Evolutionary conservation across 192 early-diverging fungal species (phyloP).

Genomic region (Umbelopsis ramanniana): DNA sequence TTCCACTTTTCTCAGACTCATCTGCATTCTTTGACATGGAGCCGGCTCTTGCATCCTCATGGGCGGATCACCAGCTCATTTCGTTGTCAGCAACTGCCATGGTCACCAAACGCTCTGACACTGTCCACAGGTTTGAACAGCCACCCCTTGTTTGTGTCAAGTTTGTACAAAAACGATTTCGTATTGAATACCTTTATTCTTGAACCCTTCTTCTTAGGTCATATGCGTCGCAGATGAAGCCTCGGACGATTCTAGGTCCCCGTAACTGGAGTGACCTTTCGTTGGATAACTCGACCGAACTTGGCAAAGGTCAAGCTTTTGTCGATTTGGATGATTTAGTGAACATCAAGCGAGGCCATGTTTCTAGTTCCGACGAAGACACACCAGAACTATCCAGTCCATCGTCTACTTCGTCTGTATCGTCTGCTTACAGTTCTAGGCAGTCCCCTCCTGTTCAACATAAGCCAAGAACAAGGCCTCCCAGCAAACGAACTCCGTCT

Average conservation of each 20-base stretch:
- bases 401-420: conserved; percentile 21
- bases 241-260: conserved; percentile 13
- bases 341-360: conserved; percentile 11
- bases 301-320: neutral
- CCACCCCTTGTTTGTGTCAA: neutral
- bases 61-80: conserved; percentile 23
- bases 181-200: neutral
- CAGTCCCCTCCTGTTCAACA: conserved; percentile 17
- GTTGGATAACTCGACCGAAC: neutral
- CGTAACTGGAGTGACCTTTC: conserved; percentile 20
- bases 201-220: conserved; percentile 4
- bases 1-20: conserved; percentile 25
- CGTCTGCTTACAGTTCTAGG: conserved; percentile 16
- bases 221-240: conserved; percentile 24
- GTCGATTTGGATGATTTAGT: conserved; percentile 24
- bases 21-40: conserved; percentile 24
- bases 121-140: conserved; percentile 8
- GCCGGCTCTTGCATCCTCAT: conserved; percentile 21
- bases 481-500: conserved; percentile 14
- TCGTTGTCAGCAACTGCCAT: neutral
- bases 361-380: conserved; percentile 22
- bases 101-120: conserved; percentile 6
- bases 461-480: conserved; percentile 15
- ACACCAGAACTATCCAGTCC: conserved; percentile 18
- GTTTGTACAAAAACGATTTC: neutral